Evolutionary conservation across 257 asterid genomes (phyloP).

Genomic region (Ligustrum vulgare): DNA sequence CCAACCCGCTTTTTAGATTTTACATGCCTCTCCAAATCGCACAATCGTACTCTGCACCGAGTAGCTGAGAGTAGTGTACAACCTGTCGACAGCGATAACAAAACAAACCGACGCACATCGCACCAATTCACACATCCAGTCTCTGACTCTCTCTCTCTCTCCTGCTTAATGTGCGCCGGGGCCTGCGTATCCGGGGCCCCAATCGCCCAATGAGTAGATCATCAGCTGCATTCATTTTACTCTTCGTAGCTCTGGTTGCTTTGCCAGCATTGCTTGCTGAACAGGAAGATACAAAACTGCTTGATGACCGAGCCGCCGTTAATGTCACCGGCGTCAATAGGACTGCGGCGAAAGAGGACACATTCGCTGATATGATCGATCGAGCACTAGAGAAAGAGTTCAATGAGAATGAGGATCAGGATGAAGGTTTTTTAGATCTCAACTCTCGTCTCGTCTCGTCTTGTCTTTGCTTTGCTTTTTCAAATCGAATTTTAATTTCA

Average conservation of each 20-base stretch:
- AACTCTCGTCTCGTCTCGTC: not conserved
- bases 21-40: not conserved
- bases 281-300: slow-evolving; percentile 38
- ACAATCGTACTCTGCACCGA: not conserved
- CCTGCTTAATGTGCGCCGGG: slow-evolving; percentile 42
- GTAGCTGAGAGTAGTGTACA: not conserved
- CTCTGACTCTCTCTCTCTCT: not conserved
- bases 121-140: not conserved
- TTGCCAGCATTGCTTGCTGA: slow-evolving; percentile 22
- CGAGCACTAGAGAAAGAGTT: slow-evolving; percentile 95
- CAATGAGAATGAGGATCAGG: slow-evolving; percentile 84
- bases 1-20: too few relatives aligned
- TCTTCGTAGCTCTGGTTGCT: slow-evolving; percentile 28
- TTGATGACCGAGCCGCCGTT: slow-evolving; percentile 21
- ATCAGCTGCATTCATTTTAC: slow-evolving; percentile 28
- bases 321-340: slow-evolving; percentile 46
- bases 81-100: slow-evolving; percentile 27
- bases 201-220: slow-evolving; percentile 51
- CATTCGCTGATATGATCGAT: slow-evolving; percentile 94
- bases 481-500: not conserved
- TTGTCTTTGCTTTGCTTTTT: not conserved
- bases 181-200: slow-evolving; percentile 47
- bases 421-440: slow-evolving; percentile 53
- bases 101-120: slow-evolving; percentile 29
- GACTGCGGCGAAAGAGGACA: slow-evolving; percentile 61